phyloP scores from a whole-genome alignment of 192 early-diverging fungal genomes.

The Geranomyces michiganensis region DNA sequence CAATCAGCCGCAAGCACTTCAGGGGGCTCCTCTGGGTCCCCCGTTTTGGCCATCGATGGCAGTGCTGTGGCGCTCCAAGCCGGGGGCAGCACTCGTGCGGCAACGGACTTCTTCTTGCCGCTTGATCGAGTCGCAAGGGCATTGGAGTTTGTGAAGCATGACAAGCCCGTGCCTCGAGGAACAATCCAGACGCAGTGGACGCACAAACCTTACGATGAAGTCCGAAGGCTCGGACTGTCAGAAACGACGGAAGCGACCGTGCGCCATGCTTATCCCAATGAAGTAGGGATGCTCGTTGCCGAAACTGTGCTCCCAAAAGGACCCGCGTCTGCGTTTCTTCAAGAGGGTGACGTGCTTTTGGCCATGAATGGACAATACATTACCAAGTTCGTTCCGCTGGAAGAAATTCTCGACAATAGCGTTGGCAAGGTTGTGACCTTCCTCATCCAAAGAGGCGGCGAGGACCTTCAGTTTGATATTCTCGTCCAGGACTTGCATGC shows the following conservation, averaged over 20 bases:
- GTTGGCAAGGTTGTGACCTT: constrained; percentile 62
- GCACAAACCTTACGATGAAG: constrained; percentile 77
- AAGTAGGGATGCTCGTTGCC: constrained; percentile 80
- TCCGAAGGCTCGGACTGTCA: constrained; percentile 68
- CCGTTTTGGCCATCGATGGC: constrained; percentile 81
- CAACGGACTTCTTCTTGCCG: constrained; percentile 86
- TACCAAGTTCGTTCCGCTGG: constrained; percentile 83
- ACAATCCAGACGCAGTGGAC: constrained; percentile 74
- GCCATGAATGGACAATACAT: constrained; percentile 70
- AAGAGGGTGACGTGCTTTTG: constrained; percentile 78
- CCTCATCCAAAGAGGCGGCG: constrained; percentile 74
- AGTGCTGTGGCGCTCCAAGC: constrained; percentile 82
- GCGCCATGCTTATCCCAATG: constrained; percentile 59
- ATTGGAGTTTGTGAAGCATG: constrained; percentile 39
- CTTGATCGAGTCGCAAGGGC: constrained; percentile 62
- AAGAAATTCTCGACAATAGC: constrained; percentile 70
- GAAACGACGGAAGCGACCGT: constrained; percentile 66
- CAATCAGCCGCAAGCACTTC: constrained; percentile 78
- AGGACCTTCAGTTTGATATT: constrained; percentile 60
- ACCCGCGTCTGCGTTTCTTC: constrained; percentile 64
- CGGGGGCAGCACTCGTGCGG: constrained; percentile 68
- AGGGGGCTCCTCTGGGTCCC: constrained; percentile 77
- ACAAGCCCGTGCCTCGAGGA: constrained; percentile 54
- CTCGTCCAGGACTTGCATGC: constrained; percentile 72
- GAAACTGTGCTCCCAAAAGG: constrained; percentile 76